These are phyloP conservation scores for Fusarium metavorans DNA, from an alignment of 2,329 filamentous ascomycete genomes.

Conservation along the genomic window DNA sequence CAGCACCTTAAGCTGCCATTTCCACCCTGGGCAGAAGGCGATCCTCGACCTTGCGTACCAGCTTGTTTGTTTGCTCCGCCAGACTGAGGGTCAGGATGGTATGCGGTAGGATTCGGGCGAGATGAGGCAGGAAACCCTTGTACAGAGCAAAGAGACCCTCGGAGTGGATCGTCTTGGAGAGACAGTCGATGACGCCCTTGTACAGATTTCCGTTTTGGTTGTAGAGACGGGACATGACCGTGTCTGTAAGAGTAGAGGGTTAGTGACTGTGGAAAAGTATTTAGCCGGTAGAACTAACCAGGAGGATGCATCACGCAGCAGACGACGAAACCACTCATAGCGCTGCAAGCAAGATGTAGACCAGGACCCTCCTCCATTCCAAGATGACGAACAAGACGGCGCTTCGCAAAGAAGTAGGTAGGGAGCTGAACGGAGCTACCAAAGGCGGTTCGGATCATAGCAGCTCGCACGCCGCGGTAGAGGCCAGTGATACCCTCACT, in stretches of 20 bases:
- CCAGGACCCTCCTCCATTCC: constrained; percentile 92
- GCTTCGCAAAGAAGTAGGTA: constrained; percentile 98
- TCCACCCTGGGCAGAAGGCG: constrained; percentile 60
- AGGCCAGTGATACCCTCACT: constrained; percentile 83
- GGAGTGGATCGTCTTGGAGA: constrained; percentile 89
- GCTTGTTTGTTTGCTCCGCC: constrained; percentile 96
- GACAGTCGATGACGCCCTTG: constrained; percentile 89
- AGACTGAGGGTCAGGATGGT: constrained; percentile 93
- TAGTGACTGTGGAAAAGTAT: constrained; percentile 1
- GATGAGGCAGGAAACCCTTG: constrained; percentile 96
- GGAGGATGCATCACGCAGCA: constrained; percentile 99
- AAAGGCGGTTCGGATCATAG: constrained; percentile 96
- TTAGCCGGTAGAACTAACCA: constrained; percentile 63
- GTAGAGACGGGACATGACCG: constrained; percentile 98
- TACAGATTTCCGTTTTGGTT: constrained; percentile 99
- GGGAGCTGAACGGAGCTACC: constrained; percentile 96
- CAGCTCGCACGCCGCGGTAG: constrained; percentile 90
- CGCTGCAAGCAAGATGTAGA: constrained; percentile 88
- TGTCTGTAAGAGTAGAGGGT: constrained; percentile 67
- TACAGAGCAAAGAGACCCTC: constrained; percentile 95
- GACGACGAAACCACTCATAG: constrained; percentile 93
- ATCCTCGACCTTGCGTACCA: constrained; percentile 82
- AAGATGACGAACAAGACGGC: constrained; percentile 82
- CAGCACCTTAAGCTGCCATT: constrained; percentile 38
- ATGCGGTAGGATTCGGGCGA: constrained; percentile 93